phyloP scores from a whole-genome alignment of 2,329 filamentous ascomycete genomes.

The Neocatenulostroma microsporum region DNA sequence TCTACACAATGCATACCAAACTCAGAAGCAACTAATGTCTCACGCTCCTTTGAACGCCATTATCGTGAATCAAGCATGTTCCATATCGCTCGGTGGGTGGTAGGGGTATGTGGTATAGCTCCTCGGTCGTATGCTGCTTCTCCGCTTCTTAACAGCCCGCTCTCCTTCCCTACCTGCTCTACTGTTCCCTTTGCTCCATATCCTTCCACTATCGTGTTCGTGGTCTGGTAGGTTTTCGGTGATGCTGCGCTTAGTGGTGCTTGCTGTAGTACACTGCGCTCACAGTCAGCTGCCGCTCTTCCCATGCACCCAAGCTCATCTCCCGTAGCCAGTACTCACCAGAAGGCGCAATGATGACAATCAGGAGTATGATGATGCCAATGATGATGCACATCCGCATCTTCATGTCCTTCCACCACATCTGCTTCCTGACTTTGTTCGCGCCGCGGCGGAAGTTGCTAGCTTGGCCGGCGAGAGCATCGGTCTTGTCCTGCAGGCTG shows the following conservation, averaged over 20 bases:
- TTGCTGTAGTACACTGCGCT: slow-evolving; percentile 1
- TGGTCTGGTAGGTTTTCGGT: not conserved
- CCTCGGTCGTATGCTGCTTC: too few relatives aligned
- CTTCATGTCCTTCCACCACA: slow-evolving; percentile 99
- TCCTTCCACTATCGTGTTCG: not conserved
- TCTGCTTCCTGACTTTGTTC: slow-evolving; percentile 85
- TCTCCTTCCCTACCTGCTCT: not conserved
- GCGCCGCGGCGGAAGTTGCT: slow-evolving; percentile 94
- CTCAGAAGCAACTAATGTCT: not conserved
- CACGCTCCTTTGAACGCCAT: slow-evolving; percentile 2
- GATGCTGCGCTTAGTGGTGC: slow-evolving; percentile 3
- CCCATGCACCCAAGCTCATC: not conserved
- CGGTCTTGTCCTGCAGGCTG: slow-evolving; percentile 82
- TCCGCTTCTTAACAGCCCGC: not conserved
- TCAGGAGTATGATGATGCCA: slow-evolving; percentile 81
- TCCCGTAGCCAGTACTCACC: slow-evolving; percentile 46
- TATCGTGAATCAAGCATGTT: slow-evolving; percentile 3
- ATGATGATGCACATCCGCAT: slow-evolving; percentile 96
- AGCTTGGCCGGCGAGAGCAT: slow-evolving; percentile 86
- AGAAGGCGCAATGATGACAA: slow-evolving; percentile 88
- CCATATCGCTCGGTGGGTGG: not conserved
- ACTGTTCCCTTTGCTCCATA: not conserved
- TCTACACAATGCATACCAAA: not conserved
- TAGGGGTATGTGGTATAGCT: slow-evolving; percentile 6
- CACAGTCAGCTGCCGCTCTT: slow-evolving; percentile 1